Base-by-base conservation (phyloP, 1,284 basidiomycete genomes). In the Trametes versicolor region DNA sequence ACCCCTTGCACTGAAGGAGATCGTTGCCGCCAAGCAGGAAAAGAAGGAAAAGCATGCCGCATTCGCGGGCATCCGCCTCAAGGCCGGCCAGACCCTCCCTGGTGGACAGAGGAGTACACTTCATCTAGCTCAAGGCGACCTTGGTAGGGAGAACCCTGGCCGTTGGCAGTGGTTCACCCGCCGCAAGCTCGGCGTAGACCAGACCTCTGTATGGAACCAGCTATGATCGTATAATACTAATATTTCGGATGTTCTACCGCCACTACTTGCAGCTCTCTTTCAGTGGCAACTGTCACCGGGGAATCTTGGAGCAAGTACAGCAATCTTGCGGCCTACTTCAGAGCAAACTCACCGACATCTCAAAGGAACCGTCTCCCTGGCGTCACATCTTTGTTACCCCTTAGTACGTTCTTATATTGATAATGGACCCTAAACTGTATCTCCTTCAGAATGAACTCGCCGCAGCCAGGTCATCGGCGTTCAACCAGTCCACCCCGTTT, bases 401-500 rank as follows among this genome's bases (percentile, higher is more conserved):
- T 10, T 10, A 39, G 37, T 39, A 39, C 37, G 37, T 39, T 17
- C 10, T 39, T 39, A 13, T 10, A 12, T 10, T 39, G 10, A 32
- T 17, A 39, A 39, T 39, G 37, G 3, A 6, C 29, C 29, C 29
- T 32, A 8, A 32, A 32, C 29, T 8, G 29, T 32, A 32, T 32
- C 29, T 32, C 29, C 29, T n/a, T 67, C 62, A 82, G 72, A 83
- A 82, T 13, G 75, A 65, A 51, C 76, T 80, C 10, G 83, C 82
- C 12, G 83, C 83, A 52, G 79, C 77, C 60, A 86, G 72, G 67
- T 85, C 83, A 72, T 86, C 85, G 17, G 82, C 84, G 66, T 87
- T 86, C 63, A 86, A 69, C 84, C 85, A 87, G 68, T 85, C 83
- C 25, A 79, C 80, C 5, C 85, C 85, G 50, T 78, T 77, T 53